Percentiles rank a stretch among this genome's conserved stretches.
Conservation (phyloP, 1,139 yeast species). For the Geotrichum siamense region DNA sequence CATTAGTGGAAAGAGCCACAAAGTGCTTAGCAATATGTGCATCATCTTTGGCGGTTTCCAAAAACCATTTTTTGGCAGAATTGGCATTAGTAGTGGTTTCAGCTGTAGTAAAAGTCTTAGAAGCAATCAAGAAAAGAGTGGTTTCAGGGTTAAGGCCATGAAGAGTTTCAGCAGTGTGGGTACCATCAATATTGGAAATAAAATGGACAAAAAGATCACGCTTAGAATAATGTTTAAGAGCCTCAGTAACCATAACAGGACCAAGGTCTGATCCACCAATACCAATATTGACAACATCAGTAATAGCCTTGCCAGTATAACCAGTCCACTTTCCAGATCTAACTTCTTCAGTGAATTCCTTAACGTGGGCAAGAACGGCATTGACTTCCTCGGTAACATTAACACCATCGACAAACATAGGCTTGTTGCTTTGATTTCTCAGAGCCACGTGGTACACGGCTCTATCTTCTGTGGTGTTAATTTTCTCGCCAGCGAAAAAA, state of each 20-base stretch:
- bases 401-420: constrained; percentile 81
- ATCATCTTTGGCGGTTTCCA: constrained; percentile 58
- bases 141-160: constrained; percentile 78
- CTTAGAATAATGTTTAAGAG: constrained; percentile 80
- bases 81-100: constrained; percentile 95
- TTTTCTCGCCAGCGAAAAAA: constrained; percentile 87
- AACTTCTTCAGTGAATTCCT: constrained; percentile 81
- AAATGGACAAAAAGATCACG: constrained; percentile 76
- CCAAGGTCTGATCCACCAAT: constrained; percentile 99
- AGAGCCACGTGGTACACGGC: constrained; percentile 96
- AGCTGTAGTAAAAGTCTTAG: constrained; percentile 98
- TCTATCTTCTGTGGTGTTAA: constrained; percentile 91
- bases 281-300: constrained; percentile 94
- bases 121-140: constrained; percentile 87
- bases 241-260: constrained; percentile 99
- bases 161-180: constrained; percentile 88
- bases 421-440: constrained; percentile 79
- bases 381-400: constrained; percentile 89
- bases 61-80: constrained; percentile 92
- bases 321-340: constrained; percentile 96
- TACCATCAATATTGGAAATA: constrained; percentile 97
- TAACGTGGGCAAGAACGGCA: constrained; percentile 86
- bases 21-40: constrained; percentile 90
- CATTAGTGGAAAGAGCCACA: constrained; percentile 93
- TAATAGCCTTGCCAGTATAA: constrained; percentile 88